phyloP scores from a whole-genome alignment of 441 rosid species.

The Populus hybrid region DNA sequence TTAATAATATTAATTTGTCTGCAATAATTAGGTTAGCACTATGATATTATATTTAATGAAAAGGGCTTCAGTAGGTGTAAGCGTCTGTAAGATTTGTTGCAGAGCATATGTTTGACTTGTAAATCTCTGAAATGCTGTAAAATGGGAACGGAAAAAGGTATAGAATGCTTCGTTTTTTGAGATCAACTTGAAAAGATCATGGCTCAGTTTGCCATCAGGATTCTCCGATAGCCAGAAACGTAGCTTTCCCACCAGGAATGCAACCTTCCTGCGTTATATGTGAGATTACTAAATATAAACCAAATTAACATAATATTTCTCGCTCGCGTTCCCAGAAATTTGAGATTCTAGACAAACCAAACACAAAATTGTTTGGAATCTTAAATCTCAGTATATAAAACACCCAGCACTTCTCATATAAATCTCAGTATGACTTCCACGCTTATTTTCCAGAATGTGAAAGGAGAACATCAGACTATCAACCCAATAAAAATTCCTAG shows the following conservation, averaged over 20 bases:
- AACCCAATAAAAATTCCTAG: neutral
- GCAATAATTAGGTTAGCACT: neutral
- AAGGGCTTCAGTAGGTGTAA: neutral
- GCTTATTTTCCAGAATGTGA: neutral
- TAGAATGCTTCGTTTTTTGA: too few species aligned
- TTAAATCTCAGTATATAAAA: neutral
- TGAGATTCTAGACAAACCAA: neutral
- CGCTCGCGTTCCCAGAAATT: neutral
- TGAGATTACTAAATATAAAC: neutral
- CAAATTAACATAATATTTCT: neutral
- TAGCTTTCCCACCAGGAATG: neutral
- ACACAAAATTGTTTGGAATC: neutral
- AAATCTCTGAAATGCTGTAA: too few species aligned
- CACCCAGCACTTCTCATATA: neutral
- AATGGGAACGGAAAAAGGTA: too few species aligned
- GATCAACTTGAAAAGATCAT: neutral
- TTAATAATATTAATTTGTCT: neutral
- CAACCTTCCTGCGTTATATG: neutral
- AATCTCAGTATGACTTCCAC: neutral
- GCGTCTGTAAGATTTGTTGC: neutral
- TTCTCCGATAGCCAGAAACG: neutral
- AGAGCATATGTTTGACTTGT: neutral
- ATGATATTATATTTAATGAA: neutral
- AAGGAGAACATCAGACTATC: neutral
- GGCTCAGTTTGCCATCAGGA: neutral